phyloP scores from a whole-genome alignment of 106 monocot species.

The Vanilla planifolia region DNA sequence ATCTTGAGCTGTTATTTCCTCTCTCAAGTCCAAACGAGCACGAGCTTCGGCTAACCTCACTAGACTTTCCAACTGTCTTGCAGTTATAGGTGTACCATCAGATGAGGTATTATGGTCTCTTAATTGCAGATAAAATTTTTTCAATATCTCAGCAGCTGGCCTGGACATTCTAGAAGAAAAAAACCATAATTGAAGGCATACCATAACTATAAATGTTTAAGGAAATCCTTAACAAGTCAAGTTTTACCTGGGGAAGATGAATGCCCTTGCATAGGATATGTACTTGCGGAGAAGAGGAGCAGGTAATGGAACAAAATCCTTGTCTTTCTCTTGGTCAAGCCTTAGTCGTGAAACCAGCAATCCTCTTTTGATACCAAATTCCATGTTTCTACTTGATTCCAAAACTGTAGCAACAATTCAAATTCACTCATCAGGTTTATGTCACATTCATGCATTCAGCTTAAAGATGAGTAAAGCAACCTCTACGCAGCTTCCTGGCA shows the following conservation, averaged over 20 bases:
- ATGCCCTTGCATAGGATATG: conserved; percentile 87
- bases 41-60: conserved; percentile 97
- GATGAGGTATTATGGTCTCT: conserved; percentile 78
- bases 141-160: conserved; percentile 82
- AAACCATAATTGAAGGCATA: too few species aligned
- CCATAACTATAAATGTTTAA: background rate
- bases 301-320: conserved; percentile 77
- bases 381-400: conserved; percentile 22
- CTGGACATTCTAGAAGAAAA: conserved; percentile 57
- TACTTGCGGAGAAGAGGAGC: conserved; percentile 88
- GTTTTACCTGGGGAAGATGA: conserved; percentile 64
- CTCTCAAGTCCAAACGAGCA: conserved; percentile 88
- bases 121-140: conserved; percentile 78
- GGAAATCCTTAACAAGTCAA: background rate
- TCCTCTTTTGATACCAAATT: conserved; percentile 18
- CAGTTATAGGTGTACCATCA: conserved; percentile 96
- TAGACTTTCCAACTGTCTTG: conserved; percentile 91
- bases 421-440: too few species aligned
- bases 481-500: conserved; percentile 47
- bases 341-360: conserved; percentile 69
- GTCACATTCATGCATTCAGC: background rate
- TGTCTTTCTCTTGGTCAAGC: conserved; percentile 70
- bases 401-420: conserved; percentile 26
- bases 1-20: conserved; percentile 87
- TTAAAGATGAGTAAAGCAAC: conserved; percentile 18